These are phyloP conservation scores for Boletus rufocinnamomeus DNA, from an alignment of 768 basidiomycete genomes.

Conservation along the genomic window DNA sequence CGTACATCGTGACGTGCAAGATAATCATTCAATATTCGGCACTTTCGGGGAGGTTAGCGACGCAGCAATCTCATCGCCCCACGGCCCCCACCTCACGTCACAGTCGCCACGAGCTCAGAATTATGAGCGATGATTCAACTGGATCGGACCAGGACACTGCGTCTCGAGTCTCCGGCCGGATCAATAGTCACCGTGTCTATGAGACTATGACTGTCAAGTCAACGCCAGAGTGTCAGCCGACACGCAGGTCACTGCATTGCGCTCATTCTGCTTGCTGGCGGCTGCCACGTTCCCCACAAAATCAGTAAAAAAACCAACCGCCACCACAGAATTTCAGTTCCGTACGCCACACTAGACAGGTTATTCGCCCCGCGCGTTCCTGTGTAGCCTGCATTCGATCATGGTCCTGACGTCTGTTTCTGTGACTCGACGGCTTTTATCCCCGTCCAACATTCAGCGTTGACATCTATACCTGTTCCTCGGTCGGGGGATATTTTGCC, in stretches of 20 bases:
- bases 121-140: not conserved
- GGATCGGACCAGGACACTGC: not conserved
- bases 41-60: not conserved
- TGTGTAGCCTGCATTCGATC: not conserved
- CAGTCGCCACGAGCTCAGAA: not conserved
- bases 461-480: not conserved
- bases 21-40: not conserved
- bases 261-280: not conserved
- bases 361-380: not conserved
- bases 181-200: not conserved
- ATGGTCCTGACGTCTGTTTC: not conserved
- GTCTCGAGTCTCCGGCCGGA: not conserved
- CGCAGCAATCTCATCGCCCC: not conserved
- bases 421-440: not conserved
- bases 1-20: not conserved
- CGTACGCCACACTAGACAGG: constrained; percentile 2
- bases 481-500: not conserved
- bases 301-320: not conserved
- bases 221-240: not conserved
- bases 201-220: not conserved
- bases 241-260: not conserved
- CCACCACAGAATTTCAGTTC: not conserved
- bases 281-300: not conserved
- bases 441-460: not conserved
- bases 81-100: not conserved